These are phyloP conservation scores for Penicillium atrosanguineum DNA, from an alignment of 495 filamentous ascomycete species.

Conservation along the genomic window DNA sequence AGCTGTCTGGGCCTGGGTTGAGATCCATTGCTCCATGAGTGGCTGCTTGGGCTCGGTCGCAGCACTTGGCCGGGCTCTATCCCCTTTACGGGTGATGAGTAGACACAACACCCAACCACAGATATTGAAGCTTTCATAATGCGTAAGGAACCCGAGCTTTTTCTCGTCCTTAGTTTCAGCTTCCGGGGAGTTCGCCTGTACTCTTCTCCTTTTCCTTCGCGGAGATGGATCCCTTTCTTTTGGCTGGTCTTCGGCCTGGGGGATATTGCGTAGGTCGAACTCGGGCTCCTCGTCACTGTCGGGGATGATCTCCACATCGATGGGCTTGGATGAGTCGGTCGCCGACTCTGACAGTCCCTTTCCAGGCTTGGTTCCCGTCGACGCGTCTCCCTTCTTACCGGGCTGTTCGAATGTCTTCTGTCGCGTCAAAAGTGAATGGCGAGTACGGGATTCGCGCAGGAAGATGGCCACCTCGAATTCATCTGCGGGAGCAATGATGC, in stretches of 20 bases:
- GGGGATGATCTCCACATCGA: constrained; percentile 37
- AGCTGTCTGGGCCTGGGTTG: constrained; percentile 57
- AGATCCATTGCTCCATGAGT: constrained; percentile 93
- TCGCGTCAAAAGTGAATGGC: constrained; percentile 84
- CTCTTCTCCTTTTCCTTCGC: constrained; percentile 14
- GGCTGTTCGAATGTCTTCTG: constrained; percentile 65
- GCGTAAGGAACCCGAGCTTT: constrained; percentile 77
- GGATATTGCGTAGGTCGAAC: constrained; percentile 37
- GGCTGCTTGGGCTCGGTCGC: constrained; percentile 53
- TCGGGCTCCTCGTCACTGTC: constrained; percentile 41
- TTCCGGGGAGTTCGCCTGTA: constrained; percentile 3
- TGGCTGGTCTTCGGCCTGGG: constrained; percentile 21
- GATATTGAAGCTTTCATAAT: constrained; percentile 93
- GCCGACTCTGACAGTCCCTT: constrained; percentile 48
- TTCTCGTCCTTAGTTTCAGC: constrained; percentile 66
- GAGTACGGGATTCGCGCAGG: constrained; percentile 80
- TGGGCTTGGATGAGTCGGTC: constrained; percentile 46
- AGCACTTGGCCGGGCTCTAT: constrained; percentile 31
- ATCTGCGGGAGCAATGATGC: constrained; percentile 50
- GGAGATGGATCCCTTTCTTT: background rate
- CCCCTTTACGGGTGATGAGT: constrained; percentile 73
- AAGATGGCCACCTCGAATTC: constrained; percentile 95
- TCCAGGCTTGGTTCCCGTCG: constrained; percentile 49
- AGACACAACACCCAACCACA: constrained; percentile 89
- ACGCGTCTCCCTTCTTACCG: constrained; percentile 45